Base-by-base conservation (phyloP, 129 eudicot genomes). In the Pittosporum tobira region DNA sequence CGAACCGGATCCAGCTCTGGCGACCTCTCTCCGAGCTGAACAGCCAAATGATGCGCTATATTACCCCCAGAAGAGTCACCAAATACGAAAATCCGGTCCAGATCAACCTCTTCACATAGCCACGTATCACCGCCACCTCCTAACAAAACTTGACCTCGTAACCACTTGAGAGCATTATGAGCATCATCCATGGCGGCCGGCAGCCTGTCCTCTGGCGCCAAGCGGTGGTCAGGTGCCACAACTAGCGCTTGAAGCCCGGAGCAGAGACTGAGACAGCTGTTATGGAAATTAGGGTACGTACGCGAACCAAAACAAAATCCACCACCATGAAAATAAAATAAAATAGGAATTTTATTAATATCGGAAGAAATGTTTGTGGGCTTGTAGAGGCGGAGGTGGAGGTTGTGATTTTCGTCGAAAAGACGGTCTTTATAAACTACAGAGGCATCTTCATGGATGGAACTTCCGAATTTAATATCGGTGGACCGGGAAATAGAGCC, bases 401-500 rank as follows among this genome's bases (percentile, higher is more conserved):
- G 59, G 37, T 28, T 16, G 46, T 56, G 61, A 7, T 29, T 18
- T 14, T 29, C 20, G 61, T 30, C 23, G 45, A 30, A 56, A 21
- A 56, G 61, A 18, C 4, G 20, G 61, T 56, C 61, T 31, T 56
- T 56, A 24, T 25, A 30, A 5, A 14, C 12, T 28, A 16, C 25
- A 12, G 61, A 38, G 8, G 2, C 8, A 12, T 38, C 44, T 7
- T 38, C 44, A 12, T 38, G 44, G 44, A 38, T 38, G 8, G 8
- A 15, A 12, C 11, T 38, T 9, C 8, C 11, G 44, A 38, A 38
- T 7, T 38, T 12, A 7, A 38, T 38, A 1, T 38, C 44, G 44
- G 6, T 2, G 44, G 44, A 38, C 8, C 61, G 61, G 63, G 30
- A 42, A 43, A 66, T 56, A 47, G 71, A 66, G 31, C 71, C 71